Conservation (phyloP, 495 filamentous ascomycete genomes). For the Evernia prunastri region DNA sequence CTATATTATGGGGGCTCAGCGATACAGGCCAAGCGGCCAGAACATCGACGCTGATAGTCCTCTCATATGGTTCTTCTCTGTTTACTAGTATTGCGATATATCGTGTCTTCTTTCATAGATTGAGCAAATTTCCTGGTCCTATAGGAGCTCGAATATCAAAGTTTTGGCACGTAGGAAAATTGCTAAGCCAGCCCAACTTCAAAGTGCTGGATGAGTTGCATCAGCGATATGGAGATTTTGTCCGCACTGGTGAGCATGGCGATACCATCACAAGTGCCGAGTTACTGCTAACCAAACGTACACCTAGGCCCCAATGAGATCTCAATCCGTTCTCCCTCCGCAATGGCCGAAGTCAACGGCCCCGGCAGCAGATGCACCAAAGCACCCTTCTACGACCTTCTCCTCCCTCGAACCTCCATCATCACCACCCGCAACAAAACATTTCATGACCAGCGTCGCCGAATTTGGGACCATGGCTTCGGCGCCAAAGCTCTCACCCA, state of each 20-base stretch:
- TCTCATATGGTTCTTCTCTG: constrained; percentile 32
- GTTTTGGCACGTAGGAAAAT: constrained; percentile 35
- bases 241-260: constrained; percentile 28
- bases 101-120: constrained; percentile 40
- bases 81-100: constrained; percentile 43
- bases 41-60: neutral
- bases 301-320: constrained; percentile 30
- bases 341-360: constrained; percentile 26
- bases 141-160: constrained; percentile 37
- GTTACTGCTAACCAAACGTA: neutral
- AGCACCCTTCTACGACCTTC: constrained; percentile 30
- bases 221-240: constrained; percentile 35
- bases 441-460: constrained; percentile 33
- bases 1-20: neutral
- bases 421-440: constrained; percentile 30
- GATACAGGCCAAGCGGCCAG: neutral
- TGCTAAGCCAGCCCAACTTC: constrained; percentile 33
- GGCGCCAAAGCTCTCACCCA: constrained; percentile 20
- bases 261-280: neutral
- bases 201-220: constrained; percentile 30
- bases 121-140: constrained; percentile 43
- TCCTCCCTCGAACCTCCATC: constrained; percentile 24
- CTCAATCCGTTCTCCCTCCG: constrained; percentile 34
- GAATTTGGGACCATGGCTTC: constrained; percentile 35
- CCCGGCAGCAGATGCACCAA: constrained; percentile 30